Evolutionary conservation across 2,329 filamentous ascomycete genomes (phyloP), one percentile per base, ranked within the genome.

Genomic region (Scortechinia acanthostroma): DNA sequence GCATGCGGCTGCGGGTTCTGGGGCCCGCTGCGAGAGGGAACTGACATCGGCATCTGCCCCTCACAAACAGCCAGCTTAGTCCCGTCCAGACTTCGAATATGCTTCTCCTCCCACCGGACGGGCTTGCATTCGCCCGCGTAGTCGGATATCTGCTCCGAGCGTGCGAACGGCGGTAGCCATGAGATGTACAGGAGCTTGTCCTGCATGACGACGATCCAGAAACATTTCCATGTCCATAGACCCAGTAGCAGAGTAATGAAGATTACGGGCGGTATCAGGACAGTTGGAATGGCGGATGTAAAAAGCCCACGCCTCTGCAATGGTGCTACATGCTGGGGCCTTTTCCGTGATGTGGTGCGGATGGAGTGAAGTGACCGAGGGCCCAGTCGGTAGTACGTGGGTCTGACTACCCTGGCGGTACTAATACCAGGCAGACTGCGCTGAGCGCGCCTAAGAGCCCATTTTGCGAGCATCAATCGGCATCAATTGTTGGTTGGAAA

Each of bases 111-210:
- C 87, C 87, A 91, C 30, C 56, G 48, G n/a, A 90, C 67, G 0
- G 78, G 79, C 21, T 64, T 66, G 50, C 82, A 88, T 28, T 74
- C 68, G 3, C 60, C 58, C 21, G 66, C 66, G 56, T 87, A 89
- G 52, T 86, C 77, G 2, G 66, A 64, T 28, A 91, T 82, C 46
- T 65, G 79, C 64, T 90, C 83, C 20, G 73, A 70, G 15, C 85
- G 73, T 0, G 86, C 72, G 55, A 84, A 84, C 2, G 86, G 86
- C 16, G 86, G 85, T 43, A 90, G 63, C 42, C 83, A 84, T 0
- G 86, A 84, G 68, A 89, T 88, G 62, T 90, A 91, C 48, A 91
- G 85, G 56, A 91, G 88, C 57, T 84, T 83, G 56, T 91, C 88
- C 62, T 91, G 87, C 57, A 90, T 86, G 3, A 86, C 52, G 21